Evolutionary conservation across 2,329 filamentous ascomycete species (phyloP), one percentile per base, ranked within the genome.

Genomic region (Stylonectria norvegica): DNA sequence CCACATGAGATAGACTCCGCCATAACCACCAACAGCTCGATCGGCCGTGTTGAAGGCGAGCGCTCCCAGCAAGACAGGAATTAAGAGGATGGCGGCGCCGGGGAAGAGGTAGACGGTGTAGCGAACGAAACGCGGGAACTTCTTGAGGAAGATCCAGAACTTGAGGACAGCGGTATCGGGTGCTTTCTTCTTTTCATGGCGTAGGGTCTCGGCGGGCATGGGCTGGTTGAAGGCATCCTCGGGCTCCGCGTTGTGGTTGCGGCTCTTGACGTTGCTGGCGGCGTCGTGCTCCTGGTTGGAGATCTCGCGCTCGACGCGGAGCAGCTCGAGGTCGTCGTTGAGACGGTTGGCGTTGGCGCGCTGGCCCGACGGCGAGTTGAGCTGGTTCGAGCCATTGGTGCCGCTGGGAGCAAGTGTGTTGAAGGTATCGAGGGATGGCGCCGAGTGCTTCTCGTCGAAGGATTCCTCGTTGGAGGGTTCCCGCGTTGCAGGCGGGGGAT

Each of bases 1-100:
- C 91, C 91, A 97, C 44, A 89, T 70, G 31, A 96, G 69, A 47
- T 80, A 59, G 0, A 95, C 89, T 15, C 85, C 88, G 1, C 89
- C 89, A 3, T 85, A 76, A 2, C 75, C 75, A 5, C 75, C 76
- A 10, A 77, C 79, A 2, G 84, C 60, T 10, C 65, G 58, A n/a
- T 59, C 57, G 4, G 61, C 49, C 2, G 64, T 42, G n/a, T 64
- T 52, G 18, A 67, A 61, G n/a, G 59, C 67, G 20, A 66, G 64
- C 11, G 58, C 55, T 17, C 69, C 72, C 27, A 73, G 57, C 5
- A 76, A 56, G 7, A 75, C 62, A 1, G 73, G 73, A 6, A 72
- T 63, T 12, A 75, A 50, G 8, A 76, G 63, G 8, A 75, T 34
- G 12, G 62, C 56, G 6, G 63, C 72, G 3, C 70, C 66, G 0